Evolutionary conservation across 139 green algal genomes (phyloP).

Genomic region (Haematococcus lacustris): DNA sequence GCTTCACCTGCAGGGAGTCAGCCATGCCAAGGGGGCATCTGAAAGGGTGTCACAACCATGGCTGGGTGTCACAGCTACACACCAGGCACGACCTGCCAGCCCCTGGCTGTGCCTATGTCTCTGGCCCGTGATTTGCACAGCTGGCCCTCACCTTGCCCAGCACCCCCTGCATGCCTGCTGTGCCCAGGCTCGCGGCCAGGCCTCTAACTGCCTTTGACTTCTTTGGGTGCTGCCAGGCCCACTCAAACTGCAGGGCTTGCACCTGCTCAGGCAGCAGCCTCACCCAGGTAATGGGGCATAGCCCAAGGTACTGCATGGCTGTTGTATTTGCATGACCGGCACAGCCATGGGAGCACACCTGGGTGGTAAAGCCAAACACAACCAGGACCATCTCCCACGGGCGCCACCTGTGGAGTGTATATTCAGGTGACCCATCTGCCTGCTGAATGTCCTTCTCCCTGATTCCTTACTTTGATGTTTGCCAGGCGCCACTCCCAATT

Average conservation of each 20-base stretch:
- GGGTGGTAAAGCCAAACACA: constrained; percentile 77
- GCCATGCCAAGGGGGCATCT: not conserved
- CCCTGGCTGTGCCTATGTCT: not conserved
- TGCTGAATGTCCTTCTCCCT: not conserved
- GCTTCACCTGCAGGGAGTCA: not conserved
- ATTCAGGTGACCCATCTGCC: not conserved
- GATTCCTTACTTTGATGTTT: constrained; percentile 53
- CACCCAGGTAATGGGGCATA: too few species aligned
- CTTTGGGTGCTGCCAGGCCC: constrained; percentile 90
- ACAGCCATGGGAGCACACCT: constrained; percentile 31
- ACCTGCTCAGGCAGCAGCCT: constrained; percentile 27
- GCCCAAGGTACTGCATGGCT: not conserved
- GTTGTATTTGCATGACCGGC: not conserved
- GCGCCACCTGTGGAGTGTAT: constrained; percentile 34
- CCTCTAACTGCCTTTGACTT: constrained; percentile 43
- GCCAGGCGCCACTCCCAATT: constrained; percentile 61
- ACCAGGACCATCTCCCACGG: constrained; percentile 94
- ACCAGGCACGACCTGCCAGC: not conserved
- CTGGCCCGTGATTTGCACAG: too few species aligned
- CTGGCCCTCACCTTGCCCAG: constrained; percentile 61
- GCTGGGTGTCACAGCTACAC: not conserved
- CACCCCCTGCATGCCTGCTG: constrained; percentile 29
- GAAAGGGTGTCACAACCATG: not conserved
- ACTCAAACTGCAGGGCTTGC: constrained; percentile 92
- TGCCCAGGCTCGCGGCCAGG: constrained; percentile 30